Percentiles rank a stretch among this genome's conserved stretches.
Evolutionary conservation across 106 monocot species (phyloP).

Genomic region (Amphibolis antarctica): DNA sequence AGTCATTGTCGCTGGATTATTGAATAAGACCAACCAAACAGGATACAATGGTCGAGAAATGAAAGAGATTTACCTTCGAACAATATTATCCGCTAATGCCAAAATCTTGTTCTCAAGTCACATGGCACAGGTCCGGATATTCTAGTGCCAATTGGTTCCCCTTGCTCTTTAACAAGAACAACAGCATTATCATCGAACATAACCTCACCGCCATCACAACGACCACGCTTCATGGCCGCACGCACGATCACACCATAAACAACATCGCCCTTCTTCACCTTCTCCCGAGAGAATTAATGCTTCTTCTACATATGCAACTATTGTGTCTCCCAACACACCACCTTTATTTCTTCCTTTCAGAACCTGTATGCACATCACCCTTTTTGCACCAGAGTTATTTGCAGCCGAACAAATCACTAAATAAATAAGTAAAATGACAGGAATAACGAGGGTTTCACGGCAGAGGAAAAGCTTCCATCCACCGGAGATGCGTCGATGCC

Average conservation of each 20-base stretch:
- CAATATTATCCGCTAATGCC: conserved; percentile 77
- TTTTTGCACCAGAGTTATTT: conserved; percentile 85
- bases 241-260: conserved; percentile 82
- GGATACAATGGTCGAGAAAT: too few species aligned
- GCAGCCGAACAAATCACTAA: too few species aligned
- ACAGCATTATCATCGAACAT: conserved; percentile 89
- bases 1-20: too few species aligned
- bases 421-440: too few species aligned
- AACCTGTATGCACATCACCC: conserved; percentile 88
- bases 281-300: conserved; percentile 73
- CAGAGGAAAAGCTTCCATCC: too few species aligned
- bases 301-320: conserved; percentile 79
- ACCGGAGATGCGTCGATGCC: too few species aligned
- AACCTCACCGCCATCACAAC: conserved; percentile 77
- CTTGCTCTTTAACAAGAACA: conserved; percentile 88
- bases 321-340: conserved; percentile 62
- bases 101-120: conserved; percentile 87
- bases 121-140: conserved; percentile 86
- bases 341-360: conserved; percentile 68
- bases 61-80: conserved; percentile 24
- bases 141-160: conserved; percentile 80
- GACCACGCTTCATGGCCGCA: conserved; percentile 74
- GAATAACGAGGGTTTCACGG: too few species aligned
- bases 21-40: too few species aligned
- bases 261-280: conserved; percentile 89